These are phyloP conservation scores for Beverwykella pulmonaria DNA, from an alignment of 495 filamentous ascomycete genomes.

Conservation along the genomic window DNA sequence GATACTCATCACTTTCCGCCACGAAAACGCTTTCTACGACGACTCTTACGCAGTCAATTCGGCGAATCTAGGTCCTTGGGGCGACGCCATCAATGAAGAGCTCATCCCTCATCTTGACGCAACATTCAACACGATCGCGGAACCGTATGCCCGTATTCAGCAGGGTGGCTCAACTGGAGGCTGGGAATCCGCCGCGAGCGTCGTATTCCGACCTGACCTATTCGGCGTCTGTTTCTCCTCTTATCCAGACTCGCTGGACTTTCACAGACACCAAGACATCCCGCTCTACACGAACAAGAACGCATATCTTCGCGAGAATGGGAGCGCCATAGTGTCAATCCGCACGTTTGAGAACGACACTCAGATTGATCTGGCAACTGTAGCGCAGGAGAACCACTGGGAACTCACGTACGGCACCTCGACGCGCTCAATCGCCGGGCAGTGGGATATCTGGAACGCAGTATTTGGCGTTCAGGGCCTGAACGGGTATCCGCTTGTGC, in stretches of 20 bases:
- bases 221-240: conserved; percentile 32
- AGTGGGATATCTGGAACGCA: conserved; percentile 39
- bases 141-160: conserved; percentile 36
- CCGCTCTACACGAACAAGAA: conserved; percentile 25
- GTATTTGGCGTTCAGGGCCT: conserved; percentile 37
- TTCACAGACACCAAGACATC: conserved; percentile 38
- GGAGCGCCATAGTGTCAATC: conserved; percentile 20
- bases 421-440: conserved; percentile 19
- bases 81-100: conserved; percentile 39
- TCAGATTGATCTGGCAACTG: conserved; percentile 18
- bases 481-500: conserved; percentile 36
- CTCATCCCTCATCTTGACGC: conserved; percentile 31
- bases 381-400: conserved; percentile 36
- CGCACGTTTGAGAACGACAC: conserved; percentile 15
- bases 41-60: conserved; percentile 40
- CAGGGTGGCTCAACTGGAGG: conserved; percentile 38
- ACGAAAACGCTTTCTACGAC: conserved; percentile 36
- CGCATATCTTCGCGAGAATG: conserved; percentile 24
- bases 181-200: conserved; percentile 29
- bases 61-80: conserved; percentile 38
- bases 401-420: conserved; percentile 30
- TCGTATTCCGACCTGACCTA: conserved; percentile 32
- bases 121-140: conserved; percentile 32
- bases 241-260: conserved; percentile 36
- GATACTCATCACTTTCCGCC: conserved; percentile 36